Percentiles rank a stretch among this genome's conserved stretches.
These are phyloP conservation scores for Speleostelium caveatum DNA, from an alignment of 78 protist genomes.

Conservation along the genomic window DNA sequence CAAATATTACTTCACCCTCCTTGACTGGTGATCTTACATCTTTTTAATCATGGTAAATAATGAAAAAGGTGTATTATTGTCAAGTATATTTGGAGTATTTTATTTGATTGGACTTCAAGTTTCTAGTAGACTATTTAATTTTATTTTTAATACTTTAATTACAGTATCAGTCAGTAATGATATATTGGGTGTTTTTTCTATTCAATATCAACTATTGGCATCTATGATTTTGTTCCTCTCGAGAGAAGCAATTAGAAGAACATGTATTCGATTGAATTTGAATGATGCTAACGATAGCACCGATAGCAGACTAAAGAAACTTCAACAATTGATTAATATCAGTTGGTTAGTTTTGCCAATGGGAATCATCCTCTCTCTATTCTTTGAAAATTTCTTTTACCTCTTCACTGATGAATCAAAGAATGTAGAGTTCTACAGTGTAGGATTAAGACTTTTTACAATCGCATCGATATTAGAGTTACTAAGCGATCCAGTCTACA, in stretches of 20 bases:
- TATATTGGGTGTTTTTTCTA: constrained; percentile 42
- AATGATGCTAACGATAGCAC: not conserved
- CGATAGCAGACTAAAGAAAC: not conserved
- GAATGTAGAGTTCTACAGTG: not conserved
- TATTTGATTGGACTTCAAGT: constrained; percentile 67
- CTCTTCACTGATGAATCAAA: not conserved
- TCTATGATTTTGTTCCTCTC: constrained; percentile 40
- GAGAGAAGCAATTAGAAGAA: constrained; percentile 64
- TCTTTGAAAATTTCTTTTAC: constrained; percentile 12
- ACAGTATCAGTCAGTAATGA: constrained; percentile 20
- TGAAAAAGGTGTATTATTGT: not conserved
- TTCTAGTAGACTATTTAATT: constrained; percentile 33
- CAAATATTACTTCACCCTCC: no score
- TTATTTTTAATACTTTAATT: constrained; percentile 34
- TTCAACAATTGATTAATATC: constrained; percentile 8
- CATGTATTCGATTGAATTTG: constrained; percentile 35
- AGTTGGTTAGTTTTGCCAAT: constrained; percentile 43
- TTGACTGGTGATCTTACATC: no score
- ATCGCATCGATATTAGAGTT: constrained; percentile 21
- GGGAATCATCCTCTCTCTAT: constrained; percentile 13
- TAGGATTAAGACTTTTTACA: constrained; percentile 35
- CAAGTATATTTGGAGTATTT: constrained; percentile 23
- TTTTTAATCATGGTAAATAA: no score
- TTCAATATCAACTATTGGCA: constrained; percentile 51
- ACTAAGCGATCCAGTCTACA: constrained; percentile 54